phyloP scores from a whole-genome alignment of 2,329 filamentous ascomycete genomes.

The Penicillium crustosum region DNA sequence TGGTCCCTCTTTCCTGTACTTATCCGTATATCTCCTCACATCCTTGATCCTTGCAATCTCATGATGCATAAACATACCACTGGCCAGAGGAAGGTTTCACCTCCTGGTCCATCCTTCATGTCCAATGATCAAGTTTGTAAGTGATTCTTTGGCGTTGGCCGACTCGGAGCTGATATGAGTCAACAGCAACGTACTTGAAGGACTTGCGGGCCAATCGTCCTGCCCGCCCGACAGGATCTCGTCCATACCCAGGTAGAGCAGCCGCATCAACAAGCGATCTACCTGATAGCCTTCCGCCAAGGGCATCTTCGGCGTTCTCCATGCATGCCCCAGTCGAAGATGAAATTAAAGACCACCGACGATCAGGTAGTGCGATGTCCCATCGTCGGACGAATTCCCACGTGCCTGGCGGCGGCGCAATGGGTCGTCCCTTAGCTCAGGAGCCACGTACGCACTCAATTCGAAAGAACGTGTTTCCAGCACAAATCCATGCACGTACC shows the following conservation, averaged over 20 bases:
- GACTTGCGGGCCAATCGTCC: constrained; percentile 60
- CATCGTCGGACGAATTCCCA: constrained; percentile 38
- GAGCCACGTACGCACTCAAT: constrained; percentile 35
- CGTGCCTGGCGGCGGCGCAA: constrained; percentile 28
- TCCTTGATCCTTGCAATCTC: constrained; percentile 10
- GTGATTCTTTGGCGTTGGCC: constrained; percentile 18
- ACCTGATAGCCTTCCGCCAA: constrained; percentile 37
- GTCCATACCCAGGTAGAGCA: constrained; percentile 57
- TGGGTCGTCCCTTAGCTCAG: constrained; percentile 42
- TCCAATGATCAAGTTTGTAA: constrained; percentile 49
- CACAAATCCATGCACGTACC: constrained; percentile 33
- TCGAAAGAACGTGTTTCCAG: constrained; percentile 40
- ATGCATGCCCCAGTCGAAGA: constrained; percentile 30
- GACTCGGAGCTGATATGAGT: constrained; percentile 11
- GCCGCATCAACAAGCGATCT: constrained; percentile 27
- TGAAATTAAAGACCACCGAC: constrained; percentile 31
- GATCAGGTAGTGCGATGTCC: constrained; percentile 44
- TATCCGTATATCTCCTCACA: constrained; percentile 6
- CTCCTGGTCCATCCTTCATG: constrained; percentile 49
- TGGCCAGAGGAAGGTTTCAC: constrained; percentile 47
- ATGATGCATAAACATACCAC: constrained; percentile 42
- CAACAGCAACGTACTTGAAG: constrained; percentile 58
- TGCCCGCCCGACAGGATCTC: constrained; percentile 59
- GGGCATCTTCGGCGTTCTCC: constrained; percentile 47
- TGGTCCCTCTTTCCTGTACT: constrained; percentile 6